Percentiles rank a stretch among this genome's conserved stretches.
Conservation (phyloP, 2,329 filamentous ascomycete species). For the Trichoderma polysporum region DNA sequence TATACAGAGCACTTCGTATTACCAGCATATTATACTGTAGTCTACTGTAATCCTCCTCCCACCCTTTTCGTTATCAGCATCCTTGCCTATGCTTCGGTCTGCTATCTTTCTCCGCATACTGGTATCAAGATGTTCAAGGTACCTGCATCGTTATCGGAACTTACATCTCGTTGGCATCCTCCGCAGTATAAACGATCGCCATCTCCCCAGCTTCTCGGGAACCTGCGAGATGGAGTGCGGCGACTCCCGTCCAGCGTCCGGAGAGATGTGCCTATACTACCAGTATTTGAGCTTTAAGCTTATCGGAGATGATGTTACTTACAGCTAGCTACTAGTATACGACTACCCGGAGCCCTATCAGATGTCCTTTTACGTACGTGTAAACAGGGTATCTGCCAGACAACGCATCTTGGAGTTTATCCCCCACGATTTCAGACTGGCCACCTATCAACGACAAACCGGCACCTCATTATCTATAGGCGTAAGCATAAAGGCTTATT, state of each 20-base stretch:
- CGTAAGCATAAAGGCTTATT: not conserved
- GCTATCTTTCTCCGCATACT: not conserved
- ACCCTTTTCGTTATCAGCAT: conserved; percentile 1
- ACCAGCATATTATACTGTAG: no score
- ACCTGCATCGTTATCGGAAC: conserved; percentile 1
- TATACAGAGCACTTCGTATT: no score
- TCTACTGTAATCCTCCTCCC: not conserved
- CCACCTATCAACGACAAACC: not conserved
- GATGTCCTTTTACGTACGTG: not conserved
- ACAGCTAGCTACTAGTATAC: not conserved
- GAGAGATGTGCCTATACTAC: not conserved
- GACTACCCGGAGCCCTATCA: not conserved
- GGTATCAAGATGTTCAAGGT: not conserved
- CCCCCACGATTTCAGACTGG: not conserved
- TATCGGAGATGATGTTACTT: not conserved
- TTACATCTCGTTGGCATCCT: not conserved
- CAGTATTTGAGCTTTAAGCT: not conserved
- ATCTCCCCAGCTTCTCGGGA: conserved; percentile 6
- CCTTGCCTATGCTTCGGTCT: not conserved
- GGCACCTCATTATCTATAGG: not conserved
- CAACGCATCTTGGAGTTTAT: not conserved
- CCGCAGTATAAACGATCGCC: not conserved
- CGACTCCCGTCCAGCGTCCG: conserved; percentile 3
- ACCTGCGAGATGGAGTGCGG: conserved; percentile 14
- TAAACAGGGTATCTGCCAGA: not conserved